These are phyloP conservation scores for Salvia miltiorrhiza DNA, from an alignment of 257 asterid species.

Conservation along the genomic window DNA sequence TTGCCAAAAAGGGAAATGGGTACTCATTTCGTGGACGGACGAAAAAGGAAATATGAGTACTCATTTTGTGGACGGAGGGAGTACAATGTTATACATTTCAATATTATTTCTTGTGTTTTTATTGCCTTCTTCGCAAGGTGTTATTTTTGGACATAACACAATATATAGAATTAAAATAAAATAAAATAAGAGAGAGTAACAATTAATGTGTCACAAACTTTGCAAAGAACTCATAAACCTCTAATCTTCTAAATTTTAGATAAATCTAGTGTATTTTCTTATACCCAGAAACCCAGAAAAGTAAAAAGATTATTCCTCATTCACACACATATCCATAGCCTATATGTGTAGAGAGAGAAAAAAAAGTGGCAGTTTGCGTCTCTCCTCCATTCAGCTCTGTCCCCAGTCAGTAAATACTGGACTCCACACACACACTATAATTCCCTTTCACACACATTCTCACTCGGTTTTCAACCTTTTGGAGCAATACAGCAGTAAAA, in stretches of 20 bases:
- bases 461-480: not conserved
- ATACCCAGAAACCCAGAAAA: not conserved
- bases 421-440: slow-evolving; percentile 21
- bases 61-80: no score
- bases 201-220: not conserved
- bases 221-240: not conserved
- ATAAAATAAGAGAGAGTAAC: not conserved
- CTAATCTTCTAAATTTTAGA: no score
- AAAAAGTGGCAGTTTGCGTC: slow-evolving; percentile 4
- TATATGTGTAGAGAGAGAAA: not conserved
- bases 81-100: no score
- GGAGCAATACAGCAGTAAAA: slow-evolving; percentile 9
- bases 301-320: not conserved
- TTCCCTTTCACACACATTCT: not conserved
- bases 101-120: no score
- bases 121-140: no score
- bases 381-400: slow-evolving; percentile 9
- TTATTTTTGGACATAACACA: no score
- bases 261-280: not conserved
- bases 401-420: slow-evolving; percentile 13
- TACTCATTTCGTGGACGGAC: no score
- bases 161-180: no score
- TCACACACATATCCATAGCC: not conserved
- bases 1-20: no score
- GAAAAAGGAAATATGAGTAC: no score